Evolutionary conservation across 2,329 filamentous ascomycete genomes (phyloP), one percentile per base, ranked within the genome.

Genomic region (Ambrosiella cleistominuta): DNA sequence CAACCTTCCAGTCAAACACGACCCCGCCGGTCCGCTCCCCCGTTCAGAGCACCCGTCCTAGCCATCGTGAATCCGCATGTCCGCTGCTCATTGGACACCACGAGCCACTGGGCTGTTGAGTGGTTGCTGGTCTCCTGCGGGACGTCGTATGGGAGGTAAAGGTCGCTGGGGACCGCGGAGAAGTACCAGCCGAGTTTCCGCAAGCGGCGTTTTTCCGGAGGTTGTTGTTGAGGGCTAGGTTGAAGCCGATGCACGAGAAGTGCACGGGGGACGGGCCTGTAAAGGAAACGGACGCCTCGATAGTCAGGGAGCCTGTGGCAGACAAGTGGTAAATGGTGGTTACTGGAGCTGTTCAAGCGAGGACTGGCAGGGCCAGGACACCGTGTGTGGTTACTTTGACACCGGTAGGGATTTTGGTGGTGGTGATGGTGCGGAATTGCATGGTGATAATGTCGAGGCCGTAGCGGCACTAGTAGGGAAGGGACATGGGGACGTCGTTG

Each of bases 121-220:
- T 80, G 72, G 66, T 86, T 86, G 0, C 80, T 79, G 38, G 72
- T 74, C 60, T 87, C 83, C 66, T 87, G 83, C 0, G 83, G 83
- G 58, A 79, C 81, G 62, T 87, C 83, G 64, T 85, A 86, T 49
- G 77, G 73, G 1, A 76, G 72, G 66, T 75, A 79, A 0, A 86
- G 69, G 1, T 74, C 70, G 52, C 78, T 74, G 1, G 81, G 69
- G 0, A 63, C n/a, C 19, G 27, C 37, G 15, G 36, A 35, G 19
- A 63, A 9, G 66, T 63, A 81, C 54, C 74, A 76, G 6, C 79
- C 82, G 3, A 84, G 68, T 0, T 68, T 67, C 65, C 85, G 81
- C 3, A 78, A 75, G 11, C 72, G 66, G 66, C 85, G 84, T 70
- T 77, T 82, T 68, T 88, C 84, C 13, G 71, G 27, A 74, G 67